Conservation (phyloP, 2,329 filamentous ascomycete genomes). For the Pyricularia pennisetigena region DNA sequence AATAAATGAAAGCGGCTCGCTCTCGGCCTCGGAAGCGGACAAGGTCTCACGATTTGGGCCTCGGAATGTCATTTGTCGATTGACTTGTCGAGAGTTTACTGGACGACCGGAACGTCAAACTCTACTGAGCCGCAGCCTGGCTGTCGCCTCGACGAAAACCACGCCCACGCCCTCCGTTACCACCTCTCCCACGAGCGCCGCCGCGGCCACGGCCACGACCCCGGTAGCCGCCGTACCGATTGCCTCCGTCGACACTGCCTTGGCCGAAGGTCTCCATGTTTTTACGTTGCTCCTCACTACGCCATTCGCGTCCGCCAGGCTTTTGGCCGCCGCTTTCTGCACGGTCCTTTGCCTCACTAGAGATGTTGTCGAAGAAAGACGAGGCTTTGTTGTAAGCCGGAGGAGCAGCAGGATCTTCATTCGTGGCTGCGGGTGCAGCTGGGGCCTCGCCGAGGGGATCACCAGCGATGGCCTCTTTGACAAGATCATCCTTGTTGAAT, state of each 20-base stretch:
- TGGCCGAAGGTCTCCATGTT: constrained; percentile 98
- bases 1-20: neutral
- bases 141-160: constrained; percentile 9
- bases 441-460: constrained; percentile 51
- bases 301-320: constrained; percentile 77
- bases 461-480: constrained; percentile 82
- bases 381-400: constrained; percentile 73
- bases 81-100: neutral
- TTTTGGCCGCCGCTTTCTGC: constrained; percentile 60
- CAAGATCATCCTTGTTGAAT: constrained; percentile 77
- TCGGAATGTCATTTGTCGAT: neutral
- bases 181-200: constrained; percentile 33
- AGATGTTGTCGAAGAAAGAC: constrained; percentile 98
- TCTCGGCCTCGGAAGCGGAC: neutral
- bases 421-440: constrained; percentile 11
- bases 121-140: constrained; percentile 12
- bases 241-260: constrained; percentile 79
- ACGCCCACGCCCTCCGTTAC: constrained; percentile 18
- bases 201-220: constrained; percentile 70
- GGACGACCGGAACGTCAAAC: neutral
- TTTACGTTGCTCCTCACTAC: constrained; percentile 84
- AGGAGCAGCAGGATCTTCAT: constrained; percentile 25
- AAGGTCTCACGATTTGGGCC: neutral
- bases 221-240: constrained; percentile 54
- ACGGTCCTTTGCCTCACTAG: constrained; percentile 83